phyloP scores from a whole-genome alignment of 2,329 filamentous ascomycete species.

The Fonsecaea multimorphosa region DNA sequence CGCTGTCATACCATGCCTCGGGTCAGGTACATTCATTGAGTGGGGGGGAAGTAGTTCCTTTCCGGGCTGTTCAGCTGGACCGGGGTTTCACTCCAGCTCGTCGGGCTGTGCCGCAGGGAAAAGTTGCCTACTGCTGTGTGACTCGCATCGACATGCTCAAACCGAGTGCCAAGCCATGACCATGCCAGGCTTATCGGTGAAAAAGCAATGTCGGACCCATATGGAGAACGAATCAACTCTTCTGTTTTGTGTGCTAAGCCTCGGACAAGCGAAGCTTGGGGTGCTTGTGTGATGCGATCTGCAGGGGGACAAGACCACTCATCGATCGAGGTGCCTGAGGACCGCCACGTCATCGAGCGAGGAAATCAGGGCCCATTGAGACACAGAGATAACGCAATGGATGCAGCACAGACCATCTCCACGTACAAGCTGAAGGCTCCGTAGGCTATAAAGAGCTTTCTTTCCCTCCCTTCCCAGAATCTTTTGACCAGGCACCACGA shows the following conservation, averaged over 20 bases:
- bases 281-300: slow-evolving; percentile 14
- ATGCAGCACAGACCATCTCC: not conserved
- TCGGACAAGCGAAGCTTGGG: slow-evolving; percentile 18
- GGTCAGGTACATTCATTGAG: not conserved
- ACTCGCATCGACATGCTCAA: not conserved
- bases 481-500: not conserved
- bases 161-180: not conserved
- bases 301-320: not conserved
- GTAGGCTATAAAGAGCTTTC: not conserved
- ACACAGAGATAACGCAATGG: not conserved
- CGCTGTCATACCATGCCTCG: not conserved
- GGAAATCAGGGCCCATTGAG: not conserved
- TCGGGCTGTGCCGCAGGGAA: not conserved
- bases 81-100: not conserved
- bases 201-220: not conserved
- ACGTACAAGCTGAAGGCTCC: not conserved
- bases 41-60: not conserved
- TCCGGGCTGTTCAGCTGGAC: slow-evolving; percentile 3
- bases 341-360: slow-evolving; percentile 2
- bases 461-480: not conserved
- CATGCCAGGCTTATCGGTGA: not conserved
- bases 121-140: not conserved
- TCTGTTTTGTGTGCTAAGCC: not conserved
- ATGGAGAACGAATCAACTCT: not conserved
- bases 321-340: not conserved